Evolutionary conservation across 495 filamentous ascomycete genomes (phyloP).

Genomic region (Neurospora sp.): DNA sequence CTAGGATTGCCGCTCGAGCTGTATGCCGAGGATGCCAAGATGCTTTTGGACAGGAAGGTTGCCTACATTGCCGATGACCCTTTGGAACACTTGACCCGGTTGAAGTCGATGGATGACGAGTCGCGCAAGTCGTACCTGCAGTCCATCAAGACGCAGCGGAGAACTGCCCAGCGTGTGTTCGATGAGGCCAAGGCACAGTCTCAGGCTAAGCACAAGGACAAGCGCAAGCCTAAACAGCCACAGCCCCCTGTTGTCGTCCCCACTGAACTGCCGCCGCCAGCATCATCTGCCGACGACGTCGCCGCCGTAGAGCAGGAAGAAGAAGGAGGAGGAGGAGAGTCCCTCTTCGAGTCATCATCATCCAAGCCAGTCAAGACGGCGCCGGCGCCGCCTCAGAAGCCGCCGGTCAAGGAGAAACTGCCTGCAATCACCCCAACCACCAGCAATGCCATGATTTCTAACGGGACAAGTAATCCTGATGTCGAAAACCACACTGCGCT

Average conservation of each 20-base stretch:
- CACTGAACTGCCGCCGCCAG: neutral
- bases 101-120: slow-evolving; percentile 45
- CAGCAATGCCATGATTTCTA: slow-evolving; percentile 17
- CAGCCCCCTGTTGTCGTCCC: neutral
- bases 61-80: slow-evolving; percentile 74
- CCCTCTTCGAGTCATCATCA: slow-evolving; percentile 32
- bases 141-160: slow-evolving; percentile 29
- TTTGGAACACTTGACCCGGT: slow-evolving; percentile 49
- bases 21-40: slow-evolving; percentile 77
- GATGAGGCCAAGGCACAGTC: slow-evolving; percentile 28
- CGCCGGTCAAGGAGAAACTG: slow-evolving; percentile 2
- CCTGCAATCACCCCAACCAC: slow-evolving; percentile 18
- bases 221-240: slow-evolving; percentile 11
- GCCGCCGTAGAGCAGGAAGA: slow-evolving; percentile 12
- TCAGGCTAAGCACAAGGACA: slow-evolving; percentile 20
- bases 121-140: slow-evolving; percentile 40
- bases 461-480: slow-evolving; percentile 16
- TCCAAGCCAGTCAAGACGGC: slow-evolving; percentile 5
- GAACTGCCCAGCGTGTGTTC: slow-evolving; percentile 27
- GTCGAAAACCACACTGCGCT: slow-evolving; percentile 31
- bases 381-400: neutral
- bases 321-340: slow-evolving; percentile 19
- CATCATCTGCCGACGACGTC: neutral
- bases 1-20: slow-evolving; percentile 79
- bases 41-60: slow-evolving; percentile 71